Evolutionary conservation across 208 protist genomes (phyloP), one percentile per base, ranked within the genome.

Genomic region (Trypanosoma avium): DNA sequence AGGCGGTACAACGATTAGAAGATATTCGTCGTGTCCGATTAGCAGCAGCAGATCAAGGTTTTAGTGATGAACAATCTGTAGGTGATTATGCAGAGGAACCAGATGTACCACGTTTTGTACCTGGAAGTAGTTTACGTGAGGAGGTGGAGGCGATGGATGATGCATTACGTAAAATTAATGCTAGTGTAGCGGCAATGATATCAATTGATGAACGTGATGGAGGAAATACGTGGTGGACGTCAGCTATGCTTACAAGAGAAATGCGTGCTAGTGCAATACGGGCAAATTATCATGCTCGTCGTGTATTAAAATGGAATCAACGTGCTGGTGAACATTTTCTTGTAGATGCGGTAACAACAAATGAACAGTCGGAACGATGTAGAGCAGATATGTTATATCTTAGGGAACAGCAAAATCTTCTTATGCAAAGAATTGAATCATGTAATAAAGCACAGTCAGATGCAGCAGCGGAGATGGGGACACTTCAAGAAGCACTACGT

Each of bases 31-130:
- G 85, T 13, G 77, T 75, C 1, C 79, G 88, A 49, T 72, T 72
- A 5, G 80, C 79, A 0, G 85, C 88, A 10, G 88, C 84, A 3
- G 88, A 94, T 33, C 82, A 94, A 38, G 79, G 84, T 24, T 52
- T 73, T 2, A 60, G 62, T 3, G 82, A 88, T 54, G 74, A 73
- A 7, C 82, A 88, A 48, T 92, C 84, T 19, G 83, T 92, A 19
- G 68, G 63, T 19, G 85, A 94, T 70, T 94, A 94, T 69, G 71
- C 82, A n/a, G 75, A 40, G 36, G 75, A 83, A 22, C 61, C 75
- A 12, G 67, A 73, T 45, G 59, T 84, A 17, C 75, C 77, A n/a
- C 67, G 56, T 24, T 67, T 77, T 35, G 9, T 56, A 8, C 58
- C 48, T 7, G 76, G 54, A 22, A n/a, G 48, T 17, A 62, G 61